Evolutionary conservation across 106 monocot genomes (phyloP).

Genomic region (Xerophyta viscosa): DNA sequence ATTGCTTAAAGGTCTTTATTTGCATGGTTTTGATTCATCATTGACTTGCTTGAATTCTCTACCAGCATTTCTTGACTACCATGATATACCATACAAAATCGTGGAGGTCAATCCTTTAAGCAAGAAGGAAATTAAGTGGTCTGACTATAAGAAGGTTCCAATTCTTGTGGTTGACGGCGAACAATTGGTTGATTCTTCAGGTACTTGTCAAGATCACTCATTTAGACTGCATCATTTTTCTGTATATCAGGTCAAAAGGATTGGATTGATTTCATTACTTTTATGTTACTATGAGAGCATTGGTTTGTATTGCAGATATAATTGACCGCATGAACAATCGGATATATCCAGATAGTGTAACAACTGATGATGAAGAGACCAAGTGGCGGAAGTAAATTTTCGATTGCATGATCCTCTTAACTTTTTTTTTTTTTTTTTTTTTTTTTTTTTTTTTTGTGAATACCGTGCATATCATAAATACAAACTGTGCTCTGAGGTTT

Average conservation of each 20-base stretch:
- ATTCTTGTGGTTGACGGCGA: constrained; percentile 87
- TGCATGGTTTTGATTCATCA: background rate
- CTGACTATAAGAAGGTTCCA: constrained; percentile 93
- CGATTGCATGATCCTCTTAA: too few relatives aligned
- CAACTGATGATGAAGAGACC: constrained; percentile 52
- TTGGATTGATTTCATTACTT: too few relatives aligned
- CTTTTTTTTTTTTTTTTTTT: too few relatives aligned
- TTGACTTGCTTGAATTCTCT: constrained; percentile 2
- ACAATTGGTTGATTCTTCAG: constrained; percentile 77
- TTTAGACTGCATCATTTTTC: too few relatives aligned
- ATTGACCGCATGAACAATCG: constrained; percentile 50
- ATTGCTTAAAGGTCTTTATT: too few relatives aligned
- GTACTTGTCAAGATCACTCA: constrained; percentile 33
- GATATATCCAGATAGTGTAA: constrained; percentile 33
- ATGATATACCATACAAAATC: constrained; percentile 89
- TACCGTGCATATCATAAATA: too few relatives aligned
- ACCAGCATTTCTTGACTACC: constrained; percentile 85
- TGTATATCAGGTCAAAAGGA: too few relatives aligned
- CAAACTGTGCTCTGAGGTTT: too few relatives aligned
- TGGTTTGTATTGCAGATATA: constrained; percentile 42
- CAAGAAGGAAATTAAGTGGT: constrained; percentile 98
- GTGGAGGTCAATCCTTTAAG: constrained; percentile 93
- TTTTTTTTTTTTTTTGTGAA: background rate
- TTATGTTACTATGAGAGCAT: background rate
- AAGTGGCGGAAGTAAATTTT: constrained; percentile 72